Base-by-base conservation (phyloP, 441 rosid species). In the Omphalea diandra region DNA sequence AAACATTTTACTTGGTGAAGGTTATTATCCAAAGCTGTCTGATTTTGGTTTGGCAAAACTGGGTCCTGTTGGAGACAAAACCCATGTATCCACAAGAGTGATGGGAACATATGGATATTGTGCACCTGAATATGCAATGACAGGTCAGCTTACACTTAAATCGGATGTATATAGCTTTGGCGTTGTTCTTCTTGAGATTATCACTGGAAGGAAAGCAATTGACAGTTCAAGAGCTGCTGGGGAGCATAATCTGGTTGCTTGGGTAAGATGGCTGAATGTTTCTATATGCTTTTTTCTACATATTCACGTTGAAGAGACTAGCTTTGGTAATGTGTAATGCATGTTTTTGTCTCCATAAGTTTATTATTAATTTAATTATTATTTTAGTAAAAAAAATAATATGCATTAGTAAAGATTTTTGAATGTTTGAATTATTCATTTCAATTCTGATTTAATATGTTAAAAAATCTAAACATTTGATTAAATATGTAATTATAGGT, bases 71-170 rank as follows among this genome's bases (percentile, higher is more conserved):
- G 98, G 98, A 22, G 98, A 93, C 73, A 87, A 93, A 73, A 91
- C 98, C 10, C 97, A 93, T 70, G 96, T 93, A 64, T 90, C 98
- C 7, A 93, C 98, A 7, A 87, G 98, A 75, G 98, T 93, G 75
- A 93, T 93, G 98, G 98, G 98, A 74, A 93, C 98, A 2, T 89
- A 89, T 52, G 98, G 98, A 68, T 93, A 93, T 74, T 93, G 98
- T 79, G 98, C 98, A 47, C 98, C 98, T 5, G 98, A 93, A 69
- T 93, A 93, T 70, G 98, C 98, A 72, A 90, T 94, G 97, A 94
- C 98, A 0, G 98, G 97, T 38, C 98, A 94, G 85, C 97, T 94
- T 63, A 91, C 98, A 0, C 79, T 94, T 68, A 94, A 91, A 75
- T 94, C 97, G 1, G 98, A 91, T 73, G 96, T 94, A 70, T 94